Evolutionary conservation across 2,329 filamentous ascomycete species (phyloP).

Genomic region (Fusarium caatingaense): DNA sequence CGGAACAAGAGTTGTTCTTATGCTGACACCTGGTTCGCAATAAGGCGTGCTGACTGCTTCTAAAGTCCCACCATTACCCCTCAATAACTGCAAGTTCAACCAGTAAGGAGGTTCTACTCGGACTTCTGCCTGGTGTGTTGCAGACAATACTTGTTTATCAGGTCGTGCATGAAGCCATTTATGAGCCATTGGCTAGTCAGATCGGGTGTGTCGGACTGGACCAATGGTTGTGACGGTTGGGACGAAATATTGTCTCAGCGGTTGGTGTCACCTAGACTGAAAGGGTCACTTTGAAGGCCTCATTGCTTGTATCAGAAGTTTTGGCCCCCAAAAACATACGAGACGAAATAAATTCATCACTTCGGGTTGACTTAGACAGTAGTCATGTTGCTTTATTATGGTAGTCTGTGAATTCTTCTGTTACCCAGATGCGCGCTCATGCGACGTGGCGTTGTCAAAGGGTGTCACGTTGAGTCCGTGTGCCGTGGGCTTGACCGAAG

Average conservation of each 20-base stretch:
- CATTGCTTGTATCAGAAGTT: neutral
- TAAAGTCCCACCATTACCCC: neutral
- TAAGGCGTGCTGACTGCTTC: neutral
- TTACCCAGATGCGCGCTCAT: neutral
- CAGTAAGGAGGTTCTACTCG: neutral
- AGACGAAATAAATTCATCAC: neutral
- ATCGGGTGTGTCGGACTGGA: neutral
- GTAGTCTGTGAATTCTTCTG: too few relatives aligned
- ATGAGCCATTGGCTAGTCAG: fast-evolving
- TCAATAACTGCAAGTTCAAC: neutral
- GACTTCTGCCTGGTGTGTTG: slow-evolving; percentile 12
- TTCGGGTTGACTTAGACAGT: fast-evolving
- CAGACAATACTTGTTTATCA: neutral
- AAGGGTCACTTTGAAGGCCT: neutral
- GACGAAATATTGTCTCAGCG: neutral
- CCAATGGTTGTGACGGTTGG: neutral
- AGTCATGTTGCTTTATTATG: neutral
- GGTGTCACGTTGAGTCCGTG: neutral
- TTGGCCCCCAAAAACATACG: neutral
- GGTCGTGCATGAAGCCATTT: neutral
- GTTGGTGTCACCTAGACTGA: neutral
- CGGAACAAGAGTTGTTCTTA: neutral
- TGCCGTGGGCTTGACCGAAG: fast-evolving
- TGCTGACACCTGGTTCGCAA: neutral
- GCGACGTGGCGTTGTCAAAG: neutral